Conservation (phyloP, 305 asterid genomes). For the Fraxinus angustifolia region DNA sequence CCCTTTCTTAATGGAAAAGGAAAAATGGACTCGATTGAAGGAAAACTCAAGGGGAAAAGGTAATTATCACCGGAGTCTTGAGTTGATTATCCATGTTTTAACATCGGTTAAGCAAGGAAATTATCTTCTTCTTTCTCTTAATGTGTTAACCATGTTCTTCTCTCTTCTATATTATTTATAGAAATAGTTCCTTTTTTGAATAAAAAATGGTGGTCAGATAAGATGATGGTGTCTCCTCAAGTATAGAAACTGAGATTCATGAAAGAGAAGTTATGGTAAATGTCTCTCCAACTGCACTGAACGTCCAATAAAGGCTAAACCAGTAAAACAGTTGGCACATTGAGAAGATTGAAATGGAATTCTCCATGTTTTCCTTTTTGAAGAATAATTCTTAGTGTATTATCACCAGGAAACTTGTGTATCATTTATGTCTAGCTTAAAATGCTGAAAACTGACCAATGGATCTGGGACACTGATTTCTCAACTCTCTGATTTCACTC, state of each 20-base stretch:
- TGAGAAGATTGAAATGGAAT: neutral
- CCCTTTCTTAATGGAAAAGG: neutral
- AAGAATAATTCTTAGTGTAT: neutral
- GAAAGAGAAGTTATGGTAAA: neutral
- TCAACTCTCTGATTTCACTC: neutral
- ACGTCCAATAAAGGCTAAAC: neutral
- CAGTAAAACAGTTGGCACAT: neutral
- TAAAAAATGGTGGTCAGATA: neutral
- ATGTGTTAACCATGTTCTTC: neutral
- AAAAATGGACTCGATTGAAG: neutral
- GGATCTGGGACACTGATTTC: neutral
- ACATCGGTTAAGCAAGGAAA: neutral
- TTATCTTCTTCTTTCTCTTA: neutral
- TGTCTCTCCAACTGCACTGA: neutral
- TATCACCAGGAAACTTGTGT: neutral
- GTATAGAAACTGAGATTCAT: neutral
- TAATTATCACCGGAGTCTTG: neutral
- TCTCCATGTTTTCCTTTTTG: neutral
- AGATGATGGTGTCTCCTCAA: neutral
- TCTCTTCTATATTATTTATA: neutral
- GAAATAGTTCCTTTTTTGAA: neutral
- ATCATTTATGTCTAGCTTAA: neutral
- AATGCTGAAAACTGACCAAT: neutral
- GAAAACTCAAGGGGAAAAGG: neutral
- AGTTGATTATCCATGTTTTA: neutral